A percentile compares a stretch with the other conserved stretches of the same genome.
Conservation (phyloP, 2,329 filamentous ascomycete genomes). For the Aspergillus alliaceus region DNA sequence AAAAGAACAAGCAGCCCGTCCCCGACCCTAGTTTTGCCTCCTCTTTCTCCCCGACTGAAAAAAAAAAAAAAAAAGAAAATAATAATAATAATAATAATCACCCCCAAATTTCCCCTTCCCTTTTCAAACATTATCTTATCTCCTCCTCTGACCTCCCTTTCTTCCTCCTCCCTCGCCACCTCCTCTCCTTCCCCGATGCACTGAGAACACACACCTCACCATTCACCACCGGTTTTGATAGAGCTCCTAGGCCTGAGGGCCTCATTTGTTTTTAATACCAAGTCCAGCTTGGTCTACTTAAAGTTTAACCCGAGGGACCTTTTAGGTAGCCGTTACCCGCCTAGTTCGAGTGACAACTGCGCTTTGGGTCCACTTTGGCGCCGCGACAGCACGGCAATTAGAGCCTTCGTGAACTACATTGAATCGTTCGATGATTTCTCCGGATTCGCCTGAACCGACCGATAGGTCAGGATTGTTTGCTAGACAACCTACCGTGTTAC, state of each 20-base stretch:
- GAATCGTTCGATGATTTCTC: slow-evolving; percentile 24
- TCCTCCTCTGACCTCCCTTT: neutral
- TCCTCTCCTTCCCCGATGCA: neutral
- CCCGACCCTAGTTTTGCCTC: slow-evolving; percentile 1
- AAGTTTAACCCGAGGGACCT: slow-evolving; percentile 12
- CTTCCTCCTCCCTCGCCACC: neutral
- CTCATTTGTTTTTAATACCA: slow-evolving; percentile 2
- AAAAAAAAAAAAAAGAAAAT: neutral
- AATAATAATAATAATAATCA: too few relatives aligned
- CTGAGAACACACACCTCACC: neutral
- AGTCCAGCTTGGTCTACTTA: slow-evolving; percentile 11
- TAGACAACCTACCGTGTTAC: slow-evolving; percentile 18
- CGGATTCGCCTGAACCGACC: slow-evolving; percentile 23
- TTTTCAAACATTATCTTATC: neutral
- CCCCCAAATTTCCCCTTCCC: neutral
- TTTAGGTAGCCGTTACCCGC: slow-evolving; percentile 1
- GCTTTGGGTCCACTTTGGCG: neutral
- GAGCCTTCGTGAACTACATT: neutral
- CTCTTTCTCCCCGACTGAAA: neutral
- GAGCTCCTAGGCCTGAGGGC: slow-evolving; percentile 3
- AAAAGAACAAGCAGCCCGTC: neutral
- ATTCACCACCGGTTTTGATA: neutral
- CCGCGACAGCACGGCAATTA: slow-evolving; percentile 5
- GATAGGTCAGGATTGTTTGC: slow-evolving; percentile 22
- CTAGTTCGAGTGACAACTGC: slow-evolving; percentile 1